Percentiles rank a stretch among this genome's conserved stretches.
Conservation (phyloP, 2,329 filamentous ascomycete species). For the Trichoderma koningiopsis region DNA sequence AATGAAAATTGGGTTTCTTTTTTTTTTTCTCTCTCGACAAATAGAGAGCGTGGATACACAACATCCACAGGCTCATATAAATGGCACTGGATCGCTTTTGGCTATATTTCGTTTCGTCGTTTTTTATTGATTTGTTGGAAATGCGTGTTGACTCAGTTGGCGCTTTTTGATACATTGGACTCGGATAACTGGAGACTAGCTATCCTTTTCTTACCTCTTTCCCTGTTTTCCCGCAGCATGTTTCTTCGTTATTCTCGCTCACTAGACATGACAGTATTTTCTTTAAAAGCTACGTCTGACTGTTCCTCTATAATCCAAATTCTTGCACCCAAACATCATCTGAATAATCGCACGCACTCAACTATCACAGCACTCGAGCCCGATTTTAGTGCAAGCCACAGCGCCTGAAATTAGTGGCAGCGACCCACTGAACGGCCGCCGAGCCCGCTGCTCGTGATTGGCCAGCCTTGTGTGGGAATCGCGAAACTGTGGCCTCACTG, state of each 20-base stretch:
- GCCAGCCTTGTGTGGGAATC: conserved; percentile 9
- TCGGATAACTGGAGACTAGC: not conserved
- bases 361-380: not conserved
- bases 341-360: too few relatives aligned
- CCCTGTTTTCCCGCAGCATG: not conserved
- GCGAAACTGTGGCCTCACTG: conserved; percentile 24
- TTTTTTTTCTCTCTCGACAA: not conserved
- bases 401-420: not conserved
- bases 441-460: conserved; percentile 9
- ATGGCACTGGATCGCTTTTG: not conserved
- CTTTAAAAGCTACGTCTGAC: not conserved
- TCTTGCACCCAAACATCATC: not conserved
- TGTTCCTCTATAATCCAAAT: not conserved
- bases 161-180: not conserved
- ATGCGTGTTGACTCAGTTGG: not conserved
- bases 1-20: not conserved
- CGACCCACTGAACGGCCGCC: not conserved
- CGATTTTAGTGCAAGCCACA: not conserved
- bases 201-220: not conserved
- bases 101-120: not conserved
- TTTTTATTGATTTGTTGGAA: not conserved
- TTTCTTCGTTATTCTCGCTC: not conserved
- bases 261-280: not conserved
- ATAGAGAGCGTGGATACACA: not conserved
- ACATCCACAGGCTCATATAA: not conserved